These are phyloP conservation scores for Candida methanosorbosa DNA, from an alignment of 805 yeast species.

Conservation along the genomic window DNA sequence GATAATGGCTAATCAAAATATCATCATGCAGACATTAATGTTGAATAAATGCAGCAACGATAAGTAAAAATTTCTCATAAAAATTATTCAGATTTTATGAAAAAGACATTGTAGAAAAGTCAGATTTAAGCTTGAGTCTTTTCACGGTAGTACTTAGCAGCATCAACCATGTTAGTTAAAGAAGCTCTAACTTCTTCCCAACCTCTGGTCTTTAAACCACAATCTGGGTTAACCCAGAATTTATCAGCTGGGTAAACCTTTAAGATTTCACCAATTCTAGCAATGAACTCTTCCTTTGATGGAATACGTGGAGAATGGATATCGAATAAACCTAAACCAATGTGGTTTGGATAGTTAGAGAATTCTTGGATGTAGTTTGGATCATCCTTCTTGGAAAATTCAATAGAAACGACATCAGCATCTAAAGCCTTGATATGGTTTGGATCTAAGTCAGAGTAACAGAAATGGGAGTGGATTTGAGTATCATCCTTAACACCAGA, in stretches of 20 bases:
- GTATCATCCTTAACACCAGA: conserved; percentile 93
- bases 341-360: conserved; percentile 98
- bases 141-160: conserved; percentile 92
- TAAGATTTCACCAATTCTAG: conserved; percentile 89
- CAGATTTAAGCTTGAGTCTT: too few species aligned
- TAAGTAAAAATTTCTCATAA: conserved; percentile 3
- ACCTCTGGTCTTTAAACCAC: conserved; percentile 99
- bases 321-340: conserved; percentile 98
- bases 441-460: conserved; percentile 99
- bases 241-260: conserved; percentile 96
- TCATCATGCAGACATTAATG: conserved; percentile 22
- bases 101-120: too few species aligned
- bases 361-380: conserved; percentile 97
- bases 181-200: conserved; percentile 97
- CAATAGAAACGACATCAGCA: conserved; percentile 98
- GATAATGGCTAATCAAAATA: too few species aligned
- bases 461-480: conserved; percentile 99
- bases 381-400: conserved; percentile 99
- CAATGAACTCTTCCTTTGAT: conserved; percentile 91
- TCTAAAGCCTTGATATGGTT: conserved; percentile 99
- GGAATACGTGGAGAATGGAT: conserved; percentile 99
- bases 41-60: conserved; percentile 26
- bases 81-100: too few species aligned
- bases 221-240: conserved; percentile 99
- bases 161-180: conserved; percentile 97